Conservation (phyloP, 1,284 basidiomycete genomes). For the Irpex sp. region DNA sequence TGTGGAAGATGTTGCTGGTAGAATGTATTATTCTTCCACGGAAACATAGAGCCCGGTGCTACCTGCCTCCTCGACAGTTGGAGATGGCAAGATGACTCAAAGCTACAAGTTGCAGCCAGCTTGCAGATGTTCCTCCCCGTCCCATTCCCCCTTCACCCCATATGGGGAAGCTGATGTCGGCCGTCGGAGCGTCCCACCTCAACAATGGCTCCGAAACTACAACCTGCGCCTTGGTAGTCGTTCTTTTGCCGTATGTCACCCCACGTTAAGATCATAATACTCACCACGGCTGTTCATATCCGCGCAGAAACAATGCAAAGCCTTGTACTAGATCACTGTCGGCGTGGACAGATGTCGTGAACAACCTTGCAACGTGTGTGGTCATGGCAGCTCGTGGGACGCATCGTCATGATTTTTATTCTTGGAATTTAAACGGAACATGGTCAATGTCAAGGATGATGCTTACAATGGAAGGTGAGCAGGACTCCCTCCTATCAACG, state of each 20-base stretch:
- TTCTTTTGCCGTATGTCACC: too few relatives aligned
- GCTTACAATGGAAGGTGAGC: not conserved
- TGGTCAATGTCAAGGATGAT: not conserved
- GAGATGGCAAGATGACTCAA: not conserved
- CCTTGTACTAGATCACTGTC: too few relatives aligned
- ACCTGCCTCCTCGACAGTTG: not conserved
- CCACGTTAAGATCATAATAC: too few relatives aligned
- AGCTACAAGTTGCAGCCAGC: too few relatives aligned
- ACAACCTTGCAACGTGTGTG: not conserved
- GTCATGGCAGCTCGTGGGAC: not conserved
- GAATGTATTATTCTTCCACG: slow-evolving; percentile 58
- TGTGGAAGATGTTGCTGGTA: slow-evolving; percentile 84
- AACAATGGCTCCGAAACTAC: not conserved
- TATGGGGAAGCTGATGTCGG: too few relatives aligned
- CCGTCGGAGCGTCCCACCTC: too few relatives aligned
- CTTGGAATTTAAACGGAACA: not conserved
- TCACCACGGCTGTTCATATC: too few relatives aligned
- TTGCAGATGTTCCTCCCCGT: too few relatives aligned
- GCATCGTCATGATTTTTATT: not conserved
- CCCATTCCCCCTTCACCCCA: too few relatives aligned
- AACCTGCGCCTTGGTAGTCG: not conserved
- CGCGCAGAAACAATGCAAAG: too few relatives aligned
- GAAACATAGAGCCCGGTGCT: not conserved
- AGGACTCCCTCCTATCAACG: too few relatives aligned
- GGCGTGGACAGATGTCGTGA: too few relatives aligned